A percentile compares a stretch with the other conserved stretches of the same genome.
phyloP scores from a whole-genome alignment of 2,329 filamentous ascomycete genomes.

The Nemania sp. region DNA sequence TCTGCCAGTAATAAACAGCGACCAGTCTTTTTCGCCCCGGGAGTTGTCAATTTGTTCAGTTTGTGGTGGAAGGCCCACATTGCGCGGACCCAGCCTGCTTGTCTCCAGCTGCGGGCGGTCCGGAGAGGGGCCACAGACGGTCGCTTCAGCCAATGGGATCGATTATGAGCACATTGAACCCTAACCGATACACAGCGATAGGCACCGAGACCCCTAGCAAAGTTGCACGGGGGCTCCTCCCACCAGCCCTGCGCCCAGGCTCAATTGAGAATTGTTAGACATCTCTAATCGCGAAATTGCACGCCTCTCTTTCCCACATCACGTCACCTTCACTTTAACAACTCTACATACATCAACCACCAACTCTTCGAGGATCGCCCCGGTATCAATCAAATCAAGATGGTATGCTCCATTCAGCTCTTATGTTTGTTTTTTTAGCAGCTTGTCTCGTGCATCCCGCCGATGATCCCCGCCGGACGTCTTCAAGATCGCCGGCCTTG shows the following conservation, averaged over 20 bases:
- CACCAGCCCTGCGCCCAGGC: constrained; percentile 20
- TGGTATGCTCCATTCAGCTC: constrained; percentile 52
- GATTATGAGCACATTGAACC: constrained; percentile 36
- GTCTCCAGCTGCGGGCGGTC: constrained; percentile 14
- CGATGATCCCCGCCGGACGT: constrained; percentile 13
- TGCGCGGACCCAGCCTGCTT: constrained; percentile 7
- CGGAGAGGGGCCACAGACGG: neutral
- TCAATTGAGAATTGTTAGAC: constrained; percentile 30
- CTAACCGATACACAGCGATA: constrained; percentile 37
- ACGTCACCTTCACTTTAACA: constrained; percentile 27
- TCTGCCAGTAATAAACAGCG: neutral
- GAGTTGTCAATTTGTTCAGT: constrained; percentile 20
- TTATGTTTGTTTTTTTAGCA: neutral
- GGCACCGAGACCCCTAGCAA: constrained; percentile 24
- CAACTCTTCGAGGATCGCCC: constrained; percentile 69
- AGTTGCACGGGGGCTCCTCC: constrained; percentile 9
- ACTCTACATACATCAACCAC: constrained; percentile 32
- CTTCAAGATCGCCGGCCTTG: too few relatives aligned
- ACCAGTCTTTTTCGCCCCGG: constrained; percentile 21
- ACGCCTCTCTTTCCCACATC: constrained; percentile 23
- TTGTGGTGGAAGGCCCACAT: constrained; percentile 11
- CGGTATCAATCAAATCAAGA: constrained; percentile 62
- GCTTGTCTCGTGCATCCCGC: neutral
- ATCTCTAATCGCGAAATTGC: constrained; percentile 28
- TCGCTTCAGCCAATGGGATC: constrained; percentile 32